Percentiles rank a stretch among this genome's conserved stretches.
These are phyloP conservation scores for Begonia masoniana DNA, from an alignment of 306 rosid species.

Conservation along the genomic window DNA sequence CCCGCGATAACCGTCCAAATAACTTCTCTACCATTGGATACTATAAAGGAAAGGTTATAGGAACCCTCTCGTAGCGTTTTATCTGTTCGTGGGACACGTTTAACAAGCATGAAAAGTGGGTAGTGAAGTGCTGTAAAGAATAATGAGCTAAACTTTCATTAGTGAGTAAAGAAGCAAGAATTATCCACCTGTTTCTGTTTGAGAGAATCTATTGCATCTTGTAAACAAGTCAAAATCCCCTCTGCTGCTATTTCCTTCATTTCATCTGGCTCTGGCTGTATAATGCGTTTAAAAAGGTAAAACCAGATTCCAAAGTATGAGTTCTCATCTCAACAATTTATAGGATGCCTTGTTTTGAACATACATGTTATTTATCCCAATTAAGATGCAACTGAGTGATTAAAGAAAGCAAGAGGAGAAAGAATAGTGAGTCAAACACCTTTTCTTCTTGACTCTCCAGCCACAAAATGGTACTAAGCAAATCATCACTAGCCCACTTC, in stretches of 20 bases:
- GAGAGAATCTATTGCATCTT: conserved; percentile 68
- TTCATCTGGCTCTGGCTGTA: conserved; percentile 79
- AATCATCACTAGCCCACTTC: conserved; percentile 70
- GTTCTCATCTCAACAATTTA: too few species aligned
- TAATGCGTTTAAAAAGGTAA: conserved; percentile 8
- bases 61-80: too few species aligned
- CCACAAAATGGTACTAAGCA: conserved; percentile 64
- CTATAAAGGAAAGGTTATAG: too few species aligned
- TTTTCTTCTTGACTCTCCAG: conserved; percentile 92
- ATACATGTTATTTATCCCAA: too few species aligned
- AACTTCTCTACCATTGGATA: too few species aligned
- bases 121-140: background rate
- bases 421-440: conserved; percentile 23
- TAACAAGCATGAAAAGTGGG: background rate
- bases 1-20: too few species aligned
- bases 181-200: conserved; percentile 59
- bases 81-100: too few species aligned
- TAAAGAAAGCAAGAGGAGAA: conserved; percentile 1
- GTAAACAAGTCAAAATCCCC: conserved; percentile 85
- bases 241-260: conserved; percentile 70
- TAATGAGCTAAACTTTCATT: background rate
- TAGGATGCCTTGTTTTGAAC: too few species aligned
- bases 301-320: background rate
- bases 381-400: background rate
- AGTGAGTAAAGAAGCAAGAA: background rate